phyloP scores from a whole-genome alignment of 331 rosid species.

The Phaseolus coccineus region DNA sequence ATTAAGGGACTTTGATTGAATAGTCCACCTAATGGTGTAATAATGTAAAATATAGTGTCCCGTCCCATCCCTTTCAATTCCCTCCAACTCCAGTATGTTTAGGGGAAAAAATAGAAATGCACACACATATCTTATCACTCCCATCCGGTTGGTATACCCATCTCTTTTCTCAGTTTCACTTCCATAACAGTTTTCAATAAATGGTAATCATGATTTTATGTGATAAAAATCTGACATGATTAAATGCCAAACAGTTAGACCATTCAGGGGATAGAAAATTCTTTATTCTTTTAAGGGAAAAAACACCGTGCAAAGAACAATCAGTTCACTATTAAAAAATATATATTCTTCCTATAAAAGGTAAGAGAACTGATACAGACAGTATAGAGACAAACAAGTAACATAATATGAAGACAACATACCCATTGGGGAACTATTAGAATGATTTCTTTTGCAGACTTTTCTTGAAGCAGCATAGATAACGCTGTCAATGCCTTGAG shows the following conservation, averaged over 20 bases:
- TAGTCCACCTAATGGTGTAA: background rate
- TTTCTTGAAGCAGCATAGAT: constrained; percentile 73
- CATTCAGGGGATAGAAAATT: background rate
- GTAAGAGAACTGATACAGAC: constrained; percentile 7
- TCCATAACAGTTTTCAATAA: constrained; percentile 16
- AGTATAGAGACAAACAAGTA: constrained; percentile 22
- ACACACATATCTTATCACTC: constrained; percentile 11
- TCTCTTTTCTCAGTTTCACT: background rate
- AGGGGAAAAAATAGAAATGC: background rate
- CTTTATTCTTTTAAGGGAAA: background rate
- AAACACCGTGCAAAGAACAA: constrained; percentile 12
- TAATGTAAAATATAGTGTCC: background rate
- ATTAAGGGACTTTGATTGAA: background rate
- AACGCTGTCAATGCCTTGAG: constrained; percentile 87
- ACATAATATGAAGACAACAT: constrained; percentile 35
- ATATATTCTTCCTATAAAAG: constrained; percentile 16
- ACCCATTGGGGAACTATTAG: constrained; percentile 94
- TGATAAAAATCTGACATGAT: constrained; percentile 8
- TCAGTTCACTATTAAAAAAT: constrained; percentile 26
- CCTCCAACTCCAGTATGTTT: background rate
- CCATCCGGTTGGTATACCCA: background rate
- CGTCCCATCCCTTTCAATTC: background rate
- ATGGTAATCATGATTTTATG: constrained; percentile 6
- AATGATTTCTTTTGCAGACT: constrained; percentile 67
- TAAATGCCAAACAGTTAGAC: background rate